A percentile compares a stretch with the other conserved stretches of the same genome.
Conservation (phyloP, 148 eudicot species). For the Amaranthus palmeri region DNA sequence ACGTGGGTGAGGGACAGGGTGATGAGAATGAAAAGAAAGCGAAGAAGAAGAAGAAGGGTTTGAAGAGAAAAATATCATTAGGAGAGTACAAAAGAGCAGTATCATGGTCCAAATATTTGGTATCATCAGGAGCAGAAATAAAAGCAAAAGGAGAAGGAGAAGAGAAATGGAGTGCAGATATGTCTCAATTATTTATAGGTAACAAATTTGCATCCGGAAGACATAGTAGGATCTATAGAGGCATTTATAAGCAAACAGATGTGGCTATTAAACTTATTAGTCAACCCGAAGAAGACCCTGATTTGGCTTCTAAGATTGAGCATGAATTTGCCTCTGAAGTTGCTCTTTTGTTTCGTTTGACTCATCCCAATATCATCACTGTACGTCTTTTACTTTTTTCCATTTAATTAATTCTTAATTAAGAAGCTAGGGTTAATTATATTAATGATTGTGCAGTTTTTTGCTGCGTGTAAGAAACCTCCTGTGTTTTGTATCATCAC, state of each 20-base stretch:
- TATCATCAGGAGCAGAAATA: constrained; percentile 76
- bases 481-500: constrained; percentile 98
- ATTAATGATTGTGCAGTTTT: too few relatives aligned
- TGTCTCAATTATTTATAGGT: constrained; percentile 83
- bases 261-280: constrained; percentile 96
- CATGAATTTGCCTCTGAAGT: constrained; percentile 82
- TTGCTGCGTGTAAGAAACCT: constrained; percentile 90
- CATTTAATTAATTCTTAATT: too few relatives aligned
- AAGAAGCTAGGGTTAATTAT: too few relatives aligned
- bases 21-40: neutral
- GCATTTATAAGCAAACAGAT: constrained; percentile 68
- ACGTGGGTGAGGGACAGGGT: constrained; percentile 6
- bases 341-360: constrained; percentile 54
- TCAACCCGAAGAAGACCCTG: constrained; percentile 86
- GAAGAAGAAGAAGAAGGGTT: constrained; percentile 20
- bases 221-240: constrained; percentile 91
- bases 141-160: constrained; percentile 77
- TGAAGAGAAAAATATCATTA: constrained; percentile 61
- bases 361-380: constrained; percentile 82
- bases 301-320: constrained; percentile 67
- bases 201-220: constrained; percentile 80
- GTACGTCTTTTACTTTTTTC: constrained; percentile 39
- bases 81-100: constrained; percentile 77
- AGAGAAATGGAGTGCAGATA: constrained; percentile 90
- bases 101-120: constrained; percentile 93